Evolutionary conservation across 1,139 yeast genomes (phyloP).

Genomic region (Arxiozyma telluris): DNA sequence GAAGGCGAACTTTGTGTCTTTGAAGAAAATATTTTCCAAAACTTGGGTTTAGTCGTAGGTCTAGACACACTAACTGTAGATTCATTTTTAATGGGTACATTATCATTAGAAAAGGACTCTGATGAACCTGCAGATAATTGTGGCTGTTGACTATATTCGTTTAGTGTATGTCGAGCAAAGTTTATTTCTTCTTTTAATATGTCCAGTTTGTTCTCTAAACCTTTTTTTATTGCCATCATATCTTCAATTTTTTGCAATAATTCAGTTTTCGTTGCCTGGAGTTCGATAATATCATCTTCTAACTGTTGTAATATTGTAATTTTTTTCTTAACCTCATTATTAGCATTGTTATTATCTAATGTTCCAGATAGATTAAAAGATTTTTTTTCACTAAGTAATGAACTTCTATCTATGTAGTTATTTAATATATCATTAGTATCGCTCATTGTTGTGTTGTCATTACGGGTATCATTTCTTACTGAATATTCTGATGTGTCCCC

Average conservation of each 20-base stretch:
- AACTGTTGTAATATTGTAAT: neutral
- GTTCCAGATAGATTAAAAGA: neutral
- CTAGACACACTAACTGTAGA: slow-evolving; percentile 25
- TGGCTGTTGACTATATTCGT: slow-evolving; percentile 8
- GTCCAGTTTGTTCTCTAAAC: slow-evolving; percentile 30
- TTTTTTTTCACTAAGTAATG: neutral
- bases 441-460: neutral
- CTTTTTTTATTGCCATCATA: slow-evolving; percentile 19
- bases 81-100: slow-evolving; percentile 13
- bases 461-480: neutral
- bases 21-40: slow-evolving; percentile 29
- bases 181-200: slow-evolving; percentile 17
- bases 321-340: neutral
- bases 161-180: slow-evolving; percentile 6
- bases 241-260: slow-evolving; percentile 30
- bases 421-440: slow-evolving; percentile 3
- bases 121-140: slow-evolving; percentile 4
- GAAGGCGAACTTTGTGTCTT: neutral
- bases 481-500: neutral
- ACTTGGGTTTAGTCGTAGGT: slow-evolving; percentile 25
- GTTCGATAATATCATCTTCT: slow-evolving; percentile 16
- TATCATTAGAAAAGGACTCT: slow-evolving; percentile 8
- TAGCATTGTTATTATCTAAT: neutral
- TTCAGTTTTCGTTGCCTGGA: slow-evolving; percentile 19
- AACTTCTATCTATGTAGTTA: slow-evolving; percentile 1